Evolutionary conservation across 2,329 filamentous ascomycete genomes (phyloP).

Genomic region (Emmonsiellopsis sp.): DNA sequence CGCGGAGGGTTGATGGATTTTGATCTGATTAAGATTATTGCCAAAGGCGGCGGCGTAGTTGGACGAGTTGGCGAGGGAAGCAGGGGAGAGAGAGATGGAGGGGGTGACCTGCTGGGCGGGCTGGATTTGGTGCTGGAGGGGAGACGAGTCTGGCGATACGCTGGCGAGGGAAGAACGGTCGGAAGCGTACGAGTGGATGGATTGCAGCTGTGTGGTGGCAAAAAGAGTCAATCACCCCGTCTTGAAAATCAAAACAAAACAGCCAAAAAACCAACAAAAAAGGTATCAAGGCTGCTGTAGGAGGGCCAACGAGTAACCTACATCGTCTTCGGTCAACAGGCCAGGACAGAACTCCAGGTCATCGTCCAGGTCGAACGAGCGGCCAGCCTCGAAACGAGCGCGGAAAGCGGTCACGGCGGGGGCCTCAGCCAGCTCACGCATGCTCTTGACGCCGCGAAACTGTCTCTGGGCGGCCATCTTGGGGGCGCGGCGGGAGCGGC

Average conservation of each 20-base stretch:
- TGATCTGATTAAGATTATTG: constrained; percentile 59
- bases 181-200: constrained; percentile 78
- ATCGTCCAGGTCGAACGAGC: constrained; percentile 92
- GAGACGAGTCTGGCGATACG: constrained; percentile 85
- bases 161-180: constrained; percentile 93
- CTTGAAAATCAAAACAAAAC: constrained; percentile 10
- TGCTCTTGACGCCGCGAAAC: constrained; percentile 72
- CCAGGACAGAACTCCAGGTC: constrained; percentile 92
- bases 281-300: background rate
- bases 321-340: constrained; percentile 86
- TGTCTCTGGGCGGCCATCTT: constrained; percentile 76
- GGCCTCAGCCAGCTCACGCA: constrained; percentile 78
- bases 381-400: constrained; percentile 77
- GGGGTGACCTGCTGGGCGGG: constrained; percentile 66
- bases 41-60: constrained; percentile 28
- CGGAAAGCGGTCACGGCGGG: constrained; percentile 69
- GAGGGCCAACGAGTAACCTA: constrained; percentile 36
- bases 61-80: constrained; percentile 44
- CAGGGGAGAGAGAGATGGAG: constrained; percentile 59
- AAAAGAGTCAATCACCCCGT: constrained; percentile 7
- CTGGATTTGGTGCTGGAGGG: constrained; percentile 71
- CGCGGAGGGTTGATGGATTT: constrained; percentile 83
- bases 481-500: constrained; percentile 75
- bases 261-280: constrained; percentile 2
- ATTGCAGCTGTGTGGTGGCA: constrained; percentile 57